phyloP scores from a whole-genome alignment of 768 basidiomycete genomes.

The Asterophora lycoperdoides region DNA sequence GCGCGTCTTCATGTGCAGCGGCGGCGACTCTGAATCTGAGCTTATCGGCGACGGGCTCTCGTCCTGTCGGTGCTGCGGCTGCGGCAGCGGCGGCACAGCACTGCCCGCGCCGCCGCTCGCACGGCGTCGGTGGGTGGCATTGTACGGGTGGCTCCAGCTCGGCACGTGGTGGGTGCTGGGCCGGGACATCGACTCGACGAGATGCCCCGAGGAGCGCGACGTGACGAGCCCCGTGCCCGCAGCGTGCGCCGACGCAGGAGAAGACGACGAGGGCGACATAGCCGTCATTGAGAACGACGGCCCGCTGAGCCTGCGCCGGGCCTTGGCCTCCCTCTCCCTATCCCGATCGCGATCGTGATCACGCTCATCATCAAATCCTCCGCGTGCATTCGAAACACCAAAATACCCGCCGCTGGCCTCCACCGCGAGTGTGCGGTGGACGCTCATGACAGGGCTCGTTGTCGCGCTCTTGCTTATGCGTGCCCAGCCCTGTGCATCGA shows the following conservation, averaged over 20 bases:
- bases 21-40: slow-evolving; percentile 56
- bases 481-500: slow-evolving; percentile 13
- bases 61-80: slow-evolving; percentile 32
- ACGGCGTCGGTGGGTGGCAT: slow-evolving; percentile 28
- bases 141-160: slow-evolving; percentile 41
- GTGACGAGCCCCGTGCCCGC: slow-evolving; percentile 15
- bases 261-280: slow-evolving; percentile 26
- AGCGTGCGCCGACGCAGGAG: slow-evolving; percentile 26
- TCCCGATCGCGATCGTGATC: slow-evolving; percentile 26
- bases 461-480: slow-evolving; percentile 59
- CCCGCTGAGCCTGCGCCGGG: slow-evolving; percentile 48
- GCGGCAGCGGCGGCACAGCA: too few species aligned
- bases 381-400: slow-evolving; percentile 34
- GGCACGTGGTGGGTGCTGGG: slow-evolving; percentile 26
- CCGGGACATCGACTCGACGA: slow-evolving; percentile 32
- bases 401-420: slow-evolving; percentile 45
- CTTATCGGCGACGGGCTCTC: slow-evolving; percentile 69
- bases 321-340: slow-evolving; percentile 15
- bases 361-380: slow-evolving; percentile 20
- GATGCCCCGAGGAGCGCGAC: slow-evolving; percentile 40
- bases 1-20: slow-evolving; percentile 28
- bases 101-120: slow-evolving; percentile 7
- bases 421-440: slow-evolving; percentile 26
- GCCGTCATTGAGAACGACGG: slow-evolving; percentile 53
- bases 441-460: slow-evolving; percentile 56